Evolutionary conservation across 2,329 filamentous ascomycete genomes (phyloP).

Genomic region (Aspergillus fijiensis): DNA sequence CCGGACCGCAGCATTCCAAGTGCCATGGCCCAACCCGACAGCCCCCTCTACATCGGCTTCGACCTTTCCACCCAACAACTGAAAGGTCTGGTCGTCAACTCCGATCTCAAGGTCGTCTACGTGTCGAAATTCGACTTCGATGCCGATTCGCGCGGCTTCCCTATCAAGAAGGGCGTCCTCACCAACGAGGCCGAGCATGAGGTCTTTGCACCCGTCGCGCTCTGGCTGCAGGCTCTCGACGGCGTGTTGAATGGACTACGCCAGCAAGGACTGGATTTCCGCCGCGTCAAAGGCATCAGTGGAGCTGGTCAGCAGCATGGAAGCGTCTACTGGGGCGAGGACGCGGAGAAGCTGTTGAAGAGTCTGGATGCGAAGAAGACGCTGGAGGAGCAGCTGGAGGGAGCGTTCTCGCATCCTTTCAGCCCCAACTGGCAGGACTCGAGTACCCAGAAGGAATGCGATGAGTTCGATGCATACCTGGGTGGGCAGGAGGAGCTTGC

Average conservation of each 20-base stretch:
- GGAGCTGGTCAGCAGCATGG: conserved; percentile 97
- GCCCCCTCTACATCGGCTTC: conserved; percentile 81
- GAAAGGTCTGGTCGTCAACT: conserved; percentile 86
- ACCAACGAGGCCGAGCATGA: conserved; percentile 79
- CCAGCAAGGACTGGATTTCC: conserved; percentile 69
- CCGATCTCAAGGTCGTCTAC: conserved; percentile 74
- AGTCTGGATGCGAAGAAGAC: conserved; percentile 59
- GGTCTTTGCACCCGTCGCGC: conserved; percentile 86
- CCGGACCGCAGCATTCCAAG: conserved; percentile 12
- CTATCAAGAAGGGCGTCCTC: conserved; percentile 82
- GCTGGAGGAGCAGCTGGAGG: conserved; percentile 70
- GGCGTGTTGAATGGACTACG: conserved; percentile 74
- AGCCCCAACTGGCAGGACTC: conserved; percentile 98
- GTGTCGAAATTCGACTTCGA: conserved; percentile 96
- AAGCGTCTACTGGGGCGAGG: conserved; percentile 84
- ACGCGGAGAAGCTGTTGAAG: conserved; percentile 65
- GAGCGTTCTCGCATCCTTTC: conserved; percentile 77
- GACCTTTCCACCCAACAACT: conserved; percentile 96
- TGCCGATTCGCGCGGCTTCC: conserved; percentile 74
- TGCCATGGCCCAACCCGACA: conserved; percentile 40
- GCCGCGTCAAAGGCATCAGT: conserved; percentile 74
- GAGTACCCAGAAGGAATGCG: conserved; percentile 88
- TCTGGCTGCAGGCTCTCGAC: conserved; percentile 94
- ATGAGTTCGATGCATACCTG: conserved; percentile 75
- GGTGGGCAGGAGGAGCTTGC: conserved; percentile 69